These are phyloP conservation scores for Irpex sp. DNA, from an alignment of 1,284 basidiomycete species.

Conservation along the genomic window DNA sequence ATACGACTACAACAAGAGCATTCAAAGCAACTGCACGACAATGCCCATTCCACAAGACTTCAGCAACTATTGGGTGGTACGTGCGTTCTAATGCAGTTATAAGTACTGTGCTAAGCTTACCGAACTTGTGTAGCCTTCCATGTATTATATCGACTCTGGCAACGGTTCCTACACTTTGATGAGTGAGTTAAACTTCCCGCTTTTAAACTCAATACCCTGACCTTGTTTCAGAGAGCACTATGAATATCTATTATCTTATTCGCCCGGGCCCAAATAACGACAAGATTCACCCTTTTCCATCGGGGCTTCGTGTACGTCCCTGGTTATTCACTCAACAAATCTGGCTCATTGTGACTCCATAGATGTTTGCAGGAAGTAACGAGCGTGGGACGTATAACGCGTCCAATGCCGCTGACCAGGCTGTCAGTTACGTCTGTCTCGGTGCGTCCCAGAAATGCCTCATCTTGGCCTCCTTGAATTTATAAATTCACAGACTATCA, in stretches of 20 bases:
- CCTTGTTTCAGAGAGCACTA: constrained; percentile 14
- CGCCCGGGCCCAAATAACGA: constrained; percentile 19
- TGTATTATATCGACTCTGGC: constrained; percentile 22
- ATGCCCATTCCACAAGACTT: constrained; percentile 22
- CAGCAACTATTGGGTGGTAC: constrained; percentile 29
- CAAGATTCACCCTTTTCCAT: constrained; percentile 24
- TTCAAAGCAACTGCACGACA: constrained; percentile 22
- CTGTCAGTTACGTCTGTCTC: constrained; percentile 40
- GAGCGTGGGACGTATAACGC: constrained; percentile 32
- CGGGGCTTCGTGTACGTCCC: constrained; percentile 20
- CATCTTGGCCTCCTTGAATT: not conserved
- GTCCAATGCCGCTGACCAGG: constrained; percentile 33
- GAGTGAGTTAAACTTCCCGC: constrained; percentile 15
- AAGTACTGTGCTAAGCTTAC: not conserved
- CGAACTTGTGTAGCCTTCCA: constrained; percentile 16
- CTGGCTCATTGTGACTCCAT: constrained; percentile 1
- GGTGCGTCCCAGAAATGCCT: constrained; percentile 15
- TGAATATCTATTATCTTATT: constrained; percentile 29
- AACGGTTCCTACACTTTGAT: constrained; percentile 22
- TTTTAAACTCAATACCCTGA: not conserved
- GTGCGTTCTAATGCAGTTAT: not conserved
- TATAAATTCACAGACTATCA: constrained; percentile 25
- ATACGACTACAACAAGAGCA: constrained; percentile 20
- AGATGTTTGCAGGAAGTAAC: constrained; percentile 39
- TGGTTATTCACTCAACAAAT: not conserved